Percentiles rank a stretch among this genome's conserved stretches.
Conservation (phyloP, 495 filamentous ascomycete genomes). For the Lepraria neglecta region DNA sequence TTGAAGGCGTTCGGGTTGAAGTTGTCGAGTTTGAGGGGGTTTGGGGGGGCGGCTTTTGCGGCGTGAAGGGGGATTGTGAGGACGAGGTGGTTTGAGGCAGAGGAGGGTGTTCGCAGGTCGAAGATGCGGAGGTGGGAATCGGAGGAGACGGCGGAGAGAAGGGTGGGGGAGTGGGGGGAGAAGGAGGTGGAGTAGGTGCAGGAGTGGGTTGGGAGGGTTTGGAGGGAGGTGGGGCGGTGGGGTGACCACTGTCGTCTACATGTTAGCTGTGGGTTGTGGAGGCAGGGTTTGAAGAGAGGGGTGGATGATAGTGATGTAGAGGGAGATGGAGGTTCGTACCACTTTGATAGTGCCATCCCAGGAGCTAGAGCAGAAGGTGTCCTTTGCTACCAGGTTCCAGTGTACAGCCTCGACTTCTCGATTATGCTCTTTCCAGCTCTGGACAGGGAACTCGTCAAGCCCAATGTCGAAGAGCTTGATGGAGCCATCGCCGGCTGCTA, state of each 20-base stretch:
- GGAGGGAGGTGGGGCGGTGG: conserved; percentile 58
- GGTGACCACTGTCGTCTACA: conserved; percentile 62
- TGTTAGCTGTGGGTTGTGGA: conserved; percentile 14
- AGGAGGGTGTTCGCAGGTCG: conserved; percentile 77
- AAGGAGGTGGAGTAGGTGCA: conserved; percentile 88
- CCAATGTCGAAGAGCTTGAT: conserved; percentile 88
- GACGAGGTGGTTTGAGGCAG: conserved; percentile 74
- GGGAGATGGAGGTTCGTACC: conserved; percentile 35
- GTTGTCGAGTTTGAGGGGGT: conserved; percentile 20
- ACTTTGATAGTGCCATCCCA: conserved; percentile 96
- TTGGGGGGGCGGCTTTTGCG: conserved; percentile 37
- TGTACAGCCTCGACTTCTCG: conserved; percentile 84
- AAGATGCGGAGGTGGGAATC: conserved; percentile 85
- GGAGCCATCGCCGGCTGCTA: conserved; percentile 82
- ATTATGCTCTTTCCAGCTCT: conserved; percentile 84
- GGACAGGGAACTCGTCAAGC: conserved; percentile 71
- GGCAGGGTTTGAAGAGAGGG: not conserved
- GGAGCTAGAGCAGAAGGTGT: conserved; percentile 76
- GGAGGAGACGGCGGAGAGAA: conserved; percentile 74
- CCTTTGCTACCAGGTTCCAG: conserved; percentile 90
- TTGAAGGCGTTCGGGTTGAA: conserved; percentile 32
- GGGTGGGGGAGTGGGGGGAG: conserved; percentile 66
- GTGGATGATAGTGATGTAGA: not conserved
- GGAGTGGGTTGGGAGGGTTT: conserved; percentile 78
- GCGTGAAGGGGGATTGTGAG: conserved; percentile 71